phyloP scores from a whole-genome alignment of 257 asterid species.

The Scutellaria minor region DNA sequence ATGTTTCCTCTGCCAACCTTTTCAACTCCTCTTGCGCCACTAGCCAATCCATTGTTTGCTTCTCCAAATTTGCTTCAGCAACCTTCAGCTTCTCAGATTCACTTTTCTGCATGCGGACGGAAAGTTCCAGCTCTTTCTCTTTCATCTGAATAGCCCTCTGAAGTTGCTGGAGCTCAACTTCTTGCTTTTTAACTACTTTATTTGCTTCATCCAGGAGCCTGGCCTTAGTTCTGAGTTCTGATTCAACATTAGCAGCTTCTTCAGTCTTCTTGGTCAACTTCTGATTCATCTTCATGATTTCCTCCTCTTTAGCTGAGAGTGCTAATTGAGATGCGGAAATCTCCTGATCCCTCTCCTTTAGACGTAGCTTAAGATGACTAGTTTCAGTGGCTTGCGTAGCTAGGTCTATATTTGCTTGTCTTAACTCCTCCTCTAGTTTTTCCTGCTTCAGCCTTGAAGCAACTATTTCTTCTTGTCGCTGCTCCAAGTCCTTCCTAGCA shows the following conservation, averaged over 20 bases:
- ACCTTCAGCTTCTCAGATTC: slow-evolving; percentile 61
- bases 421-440: slow-evolving; percentile 70
- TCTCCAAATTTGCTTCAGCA: slow-evolving; percentile 67
- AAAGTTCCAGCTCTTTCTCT: slow-evolving; percentile 59
- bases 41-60: slow-evolving; percentile 81
- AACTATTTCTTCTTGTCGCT: slow-evolving; percentile 54
- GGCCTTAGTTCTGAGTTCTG: slow-evolving; percentile 65
- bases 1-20: slow-evolving; percentile 59
- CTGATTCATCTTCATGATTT: slow-evolving; percentile 55
- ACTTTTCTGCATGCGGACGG: slow-evolving; percentile 45
- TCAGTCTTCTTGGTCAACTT: slow-evolving; percentile 63
- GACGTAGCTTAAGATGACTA: slow-evolving; percentile 59
- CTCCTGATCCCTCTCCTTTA: slow-evolving; percentile 63
- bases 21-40: slow-evolving; percentile 68
- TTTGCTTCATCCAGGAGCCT: slow-evolving; percentile 67
- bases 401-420: slow-evolving; percentile 56
- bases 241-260: slow-evolving; percentile 57
- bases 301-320: slow-evolving; percentile 60
- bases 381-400: slow-evolving; percentile 71
- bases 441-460: slow-evolving; percentile 63
- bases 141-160: slow-evolving; percentile 58
- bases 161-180: slow-evolving; percentile 65
- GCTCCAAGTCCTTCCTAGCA: slow-evolving; percentile 62
- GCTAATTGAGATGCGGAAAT: slow-evolving; percentile 53
- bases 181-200: slow-evolving; percentile 66